These are phyloP conservation scores for Filobasidium uniguttulatum DNA, from an alignment of 1,284 basidiomycete species.

Conservation along the genomic window DNA sequence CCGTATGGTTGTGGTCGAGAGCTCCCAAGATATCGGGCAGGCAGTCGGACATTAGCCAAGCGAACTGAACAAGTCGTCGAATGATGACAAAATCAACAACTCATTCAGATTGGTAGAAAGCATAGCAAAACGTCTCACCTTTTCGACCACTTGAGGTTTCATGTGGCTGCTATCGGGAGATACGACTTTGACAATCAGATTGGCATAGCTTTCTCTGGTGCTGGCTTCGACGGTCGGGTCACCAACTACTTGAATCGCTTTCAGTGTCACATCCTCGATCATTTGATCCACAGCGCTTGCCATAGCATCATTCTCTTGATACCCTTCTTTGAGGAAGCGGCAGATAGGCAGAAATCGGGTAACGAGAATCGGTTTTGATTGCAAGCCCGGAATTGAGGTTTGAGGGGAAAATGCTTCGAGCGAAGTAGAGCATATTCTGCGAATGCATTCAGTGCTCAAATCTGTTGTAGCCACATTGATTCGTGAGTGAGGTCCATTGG, in stretches of 20 bases:
- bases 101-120: neutral
- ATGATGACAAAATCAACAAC: neutral
- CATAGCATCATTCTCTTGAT: neutral
- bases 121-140: too few relatives aligned
- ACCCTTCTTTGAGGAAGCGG: too few relatives aligned
- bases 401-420: neutral
- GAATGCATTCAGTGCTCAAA: neutral
- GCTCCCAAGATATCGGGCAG: neutral
- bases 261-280: neutral
- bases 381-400: too few relatives aligned
- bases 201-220: constrained; percentile 4
- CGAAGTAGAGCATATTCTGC: neutral
- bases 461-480: too few relatives aligned
- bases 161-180: too few relatives aligned
- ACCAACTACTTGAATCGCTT: neutral
- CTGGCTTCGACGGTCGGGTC: neutral
- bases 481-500: too few relatives aligned
- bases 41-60: neutral
- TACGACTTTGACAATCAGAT: constrained; percentile 4
- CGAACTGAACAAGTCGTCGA: neutral
- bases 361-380: neutral
- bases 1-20: neutral
- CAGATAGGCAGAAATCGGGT: too few relatives aligned
- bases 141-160: neutral
- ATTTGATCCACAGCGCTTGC: neutral